phyloP scores from a whole-genome alignment of 768 basidiomycete genomes.

The Cyclocybe aegerita region DNA sequence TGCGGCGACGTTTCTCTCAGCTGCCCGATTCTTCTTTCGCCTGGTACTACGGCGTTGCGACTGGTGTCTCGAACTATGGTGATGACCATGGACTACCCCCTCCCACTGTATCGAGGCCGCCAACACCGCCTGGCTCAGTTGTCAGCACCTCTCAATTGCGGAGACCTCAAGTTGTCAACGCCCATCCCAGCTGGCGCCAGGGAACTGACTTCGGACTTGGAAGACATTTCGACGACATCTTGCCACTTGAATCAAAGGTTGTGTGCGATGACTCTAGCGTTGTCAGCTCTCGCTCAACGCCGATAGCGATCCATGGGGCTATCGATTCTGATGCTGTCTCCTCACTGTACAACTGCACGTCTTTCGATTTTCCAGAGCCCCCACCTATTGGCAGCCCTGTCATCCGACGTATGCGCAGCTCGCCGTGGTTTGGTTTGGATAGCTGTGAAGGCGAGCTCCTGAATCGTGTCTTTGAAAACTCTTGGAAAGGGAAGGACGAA shows the following conservation, averaged over 20 bases:
- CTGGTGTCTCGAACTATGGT: no score
- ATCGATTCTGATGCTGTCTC: slow-evolving; percentile 32
- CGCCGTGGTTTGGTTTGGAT: slow-evolving; percentile 32
- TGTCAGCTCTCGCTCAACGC: not conserved
- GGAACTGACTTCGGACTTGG: slow-evolving; percentile 7
- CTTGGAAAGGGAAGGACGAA: no score
- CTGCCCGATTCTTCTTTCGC: no score
- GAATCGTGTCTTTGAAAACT: not conserved
- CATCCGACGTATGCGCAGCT: slow-evolving; percentile 43
- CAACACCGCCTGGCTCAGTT: no score
- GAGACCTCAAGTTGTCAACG: no score
- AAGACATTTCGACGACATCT: not conserved
- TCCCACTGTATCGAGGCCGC: no score
- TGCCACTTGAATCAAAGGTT: no score
- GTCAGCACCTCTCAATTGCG: no score
- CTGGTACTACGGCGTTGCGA: no score
- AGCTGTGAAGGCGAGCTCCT: slow-evolving; percentile 13
- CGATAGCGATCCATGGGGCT: not conserved
- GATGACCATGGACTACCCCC: no score
- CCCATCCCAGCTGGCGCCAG: not conserved
- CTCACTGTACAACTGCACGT: slow-evolving; percentile 28
- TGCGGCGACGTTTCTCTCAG: no score
- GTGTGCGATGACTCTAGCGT: not conserved
- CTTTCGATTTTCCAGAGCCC: slow-evolving; percentile 41
- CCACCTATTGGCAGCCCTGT: slow-evolving; percentile 39